A percentile compares a stretch with the other conserved stretches of the same genome.
These are phyloP conservation scores for Neoboletus subvelutipes DNA, from an alignment of 768 basidiomycete species.

Conservation along the genomic window DNA sequence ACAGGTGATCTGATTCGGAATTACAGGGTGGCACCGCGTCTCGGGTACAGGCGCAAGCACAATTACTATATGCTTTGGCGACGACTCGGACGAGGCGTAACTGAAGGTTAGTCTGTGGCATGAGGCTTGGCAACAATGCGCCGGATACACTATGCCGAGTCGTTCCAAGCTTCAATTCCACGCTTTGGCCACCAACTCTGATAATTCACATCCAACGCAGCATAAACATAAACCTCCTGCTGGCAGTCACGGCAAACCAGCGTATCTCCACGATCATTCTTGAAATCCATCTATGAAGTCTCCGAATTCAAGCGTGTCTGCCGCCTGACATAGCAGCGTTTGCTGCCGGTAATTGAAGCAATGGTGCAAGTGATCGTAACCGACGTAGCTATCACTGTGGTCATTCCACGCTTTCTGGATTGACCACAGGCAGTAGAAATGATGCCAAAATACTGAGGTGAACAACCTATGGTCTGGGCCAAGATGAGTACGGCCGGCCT, in stretches of 20 bases:
- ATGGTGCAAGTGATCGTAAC: slow-evolving; percentile 12
- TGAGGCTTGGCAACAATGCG: not conserved
- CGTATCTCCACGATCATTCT: slow-evolving; percentile 8
- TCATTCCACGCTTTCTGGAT: too few relatives aligned
- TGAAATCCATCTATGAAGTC: slow-evolving; percentile 4
- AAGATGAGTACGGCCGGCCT: too few relatives aligned
- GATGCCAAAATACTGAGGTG: too few relatives aligned
- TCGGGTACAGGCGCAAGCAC: too few relatives aligned
- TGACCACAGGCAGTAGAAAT: too few relatives aligned
- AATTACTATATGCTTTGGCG: too few relatives aligned
- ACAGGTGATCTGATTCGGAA: too few relatives aligned
- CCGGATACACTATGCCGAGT: not conserved
- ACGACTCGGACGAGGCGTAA: too few relatives aligned
- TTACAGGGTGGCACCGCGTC: too few relatives aligned
- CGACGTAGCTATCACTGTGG: slow-evolving; percentile 1
- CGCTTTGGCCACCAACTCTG: slow-evolving; percentile 5
- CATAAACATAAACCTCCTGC: slow-evolving; percentile 5
- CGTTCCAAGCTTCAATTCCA: slow-evolving; percentile 4
- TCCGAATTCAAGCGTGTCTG: slow-evolving; percentile 13
- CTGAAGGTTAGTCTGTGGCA: too few relatives aligned
- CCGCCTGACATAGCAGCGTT: slow-evolving; percentile 14
- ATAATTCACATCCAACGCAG: slow-evolving; percentile 6
- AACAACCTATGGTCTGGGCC: too few relatives aligned
- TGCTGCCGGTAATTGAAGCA: slow-evolving; percentile 17
- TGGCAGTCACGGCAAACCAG: slow-evolving; percentile 13